These are phyloP conservation scores for Ceratorhiza oryzae-sativae DNA, from an alignment of 1,284 basidiomycete species.

Conservation along the genomic window DNA sequence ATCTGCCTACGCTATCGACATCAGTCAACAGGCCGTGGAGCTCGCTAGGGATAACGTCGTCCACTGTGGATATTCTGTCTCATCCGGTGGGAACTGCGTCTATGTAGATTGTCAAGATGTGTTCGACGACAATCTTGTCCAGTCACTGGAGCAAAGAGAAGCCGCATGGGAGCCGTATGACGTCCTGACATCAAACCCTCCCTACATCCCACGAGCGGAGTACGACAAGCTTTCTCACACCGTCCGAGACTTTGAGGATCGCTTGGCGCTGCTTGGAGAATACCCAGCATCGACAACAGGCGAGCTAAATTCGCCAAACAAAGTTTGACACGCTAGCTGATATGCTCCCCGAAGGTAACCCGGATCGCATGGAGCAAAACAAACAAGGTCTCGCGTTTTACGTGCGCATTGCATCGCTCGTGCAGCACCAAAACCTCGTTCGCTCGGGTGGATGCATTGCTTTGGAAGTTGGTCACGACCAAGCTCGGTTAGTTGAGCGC, in stretches of 20 bases:
- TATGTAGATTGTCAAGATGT: conserved; percentile 55
- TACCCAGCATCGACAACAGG: conserved; percentile 1
- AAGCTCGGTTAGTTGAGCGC: conserved; percentile 15
- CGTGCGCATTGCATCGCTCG: conserved; percentile 7
- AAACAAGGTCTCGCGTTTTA: conserved; percentile 16
- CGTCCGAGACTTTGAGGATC: conserved; percentile 82
- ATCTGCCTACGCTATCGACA: conserved; percentile 73
- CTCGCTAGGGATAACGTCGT: conserved; percentile 75
- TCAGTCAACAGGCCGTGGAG: conserved; percentile 68
- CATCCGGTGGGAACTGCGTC: conserved; percentile 30
- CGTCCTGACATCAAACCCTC: conserved; percentile 90
- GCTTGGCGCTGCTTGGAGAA: conserved; percentile 80
- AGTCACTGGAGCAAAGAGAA: conserved; percentile 43
- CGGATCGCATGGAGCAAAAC: not conserved
- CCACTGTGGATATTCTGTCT: conserved; percentile 53
- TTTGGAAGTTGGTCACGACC: conserved; percentile 24
- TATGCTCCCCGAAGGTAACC: not conserved
- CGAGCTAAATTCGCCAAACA: conserved; percentile 46
- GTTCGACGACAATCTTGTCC: conserved; percentile 50
- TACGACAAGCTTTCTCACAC: conserved; percentile 69
- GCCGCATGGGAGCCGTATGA: conserved; percentile 63
- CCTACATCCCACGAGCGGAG: conserved; percentile 79
- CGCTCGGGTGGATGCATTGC: conserved; percentile 12
- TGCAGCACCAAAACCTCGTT: conserved; percentile 17
- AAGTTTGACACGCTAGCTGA: conserved; percentile 1